A percentile compares a stretch with the other conserved stretches of the same genome.
Conservation (phyloP, 2,329 filamentous ascomycete species). For the Calonectria leucothoes region DNA sequence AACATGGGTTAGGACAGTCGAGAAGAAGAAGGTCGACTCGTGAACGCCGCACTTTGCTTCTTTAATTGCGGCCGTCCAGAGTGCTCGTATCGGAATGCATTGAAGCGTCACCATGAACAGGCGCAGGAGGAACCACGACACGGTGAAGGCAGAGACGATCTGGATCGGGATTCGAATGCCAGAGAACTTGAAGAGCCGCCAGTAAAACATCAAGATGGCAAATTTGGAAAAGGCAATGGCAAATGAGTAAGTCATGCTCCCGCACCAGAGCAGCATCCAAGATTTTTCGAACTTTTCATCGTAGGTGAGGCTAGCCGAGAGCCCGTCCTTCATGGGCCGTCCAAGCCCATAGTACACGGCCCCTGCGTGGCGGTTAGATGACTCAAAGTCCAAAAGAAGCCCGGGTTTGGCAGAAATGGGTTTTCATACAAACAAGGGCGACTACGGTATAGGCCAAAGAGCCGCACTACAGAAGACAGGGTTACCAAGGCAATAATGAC, state of each 20-base stretch:
- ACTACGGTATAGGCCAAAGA: slow-evolving; percentile 32
- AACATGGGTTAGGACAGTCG: neutral
- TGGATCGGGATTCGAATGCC: slow-evolving; percentile 6
- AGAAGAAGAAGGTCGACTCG: neutral
- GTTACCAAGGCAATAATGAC: slow-evolving; percentile 7
- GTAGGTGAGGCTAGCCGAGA: neutral
- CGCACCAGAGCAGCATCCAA: slow-evolving; percentile 39
- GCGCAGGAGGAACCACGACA: neutral
- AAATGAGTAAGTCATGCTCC: slow-evolving; percentile 43
- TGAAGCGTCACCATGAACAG: slow-evolving; percentile 1
- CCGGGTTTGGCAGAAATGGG: neutral
- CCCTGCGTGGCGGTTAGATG: slow-evolving; percentile 8
- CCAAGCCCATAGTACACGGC: neutral
- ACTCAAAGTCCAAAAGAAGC: too few relatives aligned
- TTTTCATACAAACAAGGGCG: slow-evolving; percentile 27
- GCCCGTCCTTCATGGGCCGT: neutral
- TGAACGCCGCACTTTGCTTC: neutral
- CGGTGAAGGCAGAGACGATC: neutral
- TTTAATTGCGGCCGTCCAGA: neutral
- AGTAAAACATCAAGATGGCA: slow-evolving; percentile 45
- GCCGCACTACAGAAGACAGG: slow-evolving; percentile 23
- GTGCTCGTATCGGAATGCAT: neutral
- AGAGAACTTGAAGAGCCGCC: slow-evolving; percentile 44
- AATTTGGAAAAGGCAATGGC: slow-evolving; percentile 44
- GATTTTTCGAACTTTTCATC: slow-evolving; percentile 15